phyloP scores from a whole-genome alignment of 2,329 filamentous ascomycete genomes.

The Penicillium digitatum region DNA sequence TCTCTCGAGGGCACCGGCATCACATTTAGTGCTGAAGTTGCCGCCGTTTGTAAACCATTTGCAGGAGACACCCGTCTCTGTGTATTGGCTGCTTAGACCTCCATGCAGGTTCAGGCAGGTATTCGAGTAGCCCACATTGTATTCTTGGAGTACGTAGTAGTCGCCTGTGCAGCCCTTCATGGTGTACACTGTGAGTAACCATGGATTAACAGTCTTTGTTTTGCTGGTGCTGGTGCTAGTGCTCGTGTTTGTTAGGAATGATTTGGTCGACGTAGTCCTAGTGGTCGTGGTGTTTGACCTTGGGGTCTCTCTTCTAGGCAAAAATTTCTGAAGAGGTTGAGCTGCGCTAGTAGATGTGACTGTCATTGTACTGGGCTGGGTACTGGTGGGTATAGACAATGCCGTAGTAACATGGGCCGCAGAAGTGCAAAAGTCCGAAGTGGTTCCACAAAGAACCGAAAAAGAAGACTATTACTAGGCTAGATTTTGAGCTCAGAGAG shows the following conservation, averaged over 20 bases:
- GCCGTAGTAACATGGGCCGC: background rate
- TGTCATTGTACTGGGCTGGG: background rate
- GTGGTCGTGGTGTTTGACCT: background rate
- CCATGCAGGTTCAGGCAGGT: background rate
- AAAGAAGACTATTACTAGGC: background rate
- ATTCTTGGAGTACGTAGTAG: slow-evolving; percentile 12
- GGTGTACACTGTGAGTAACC: slow-evolving; percentile 10
- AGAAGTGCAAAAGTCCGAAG: background rate
- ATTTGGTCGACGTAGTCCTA: background rate
- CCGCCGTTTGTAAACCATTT: background rate
- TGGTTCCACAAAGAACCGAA: background rate
- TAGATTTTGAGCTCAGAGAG: background rate
- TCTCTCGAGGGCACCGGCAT: background rate
- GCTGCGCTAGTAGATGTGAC: background rate
- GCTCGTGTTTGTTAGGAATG: background rate
- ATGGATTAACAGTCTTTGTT: background rate
- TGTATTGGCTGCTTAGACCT: background rate
- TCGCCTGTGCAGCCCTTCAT: slow-evolving; percentile 8
- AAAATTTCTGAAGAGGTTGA: background rate
- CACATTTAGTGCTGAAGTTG: background rate
- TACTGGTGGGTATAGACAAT: background rate
- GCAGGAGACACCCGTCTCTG: background rate
- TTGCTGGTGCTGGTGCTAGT: background rate
- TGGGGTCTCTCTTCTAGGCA: background rate
- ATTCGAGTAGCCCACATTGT: background rate